phyloP scores from a whole-genome alignment of 2,329 filamentous ascomycete species.

The Exophiala viscosa region DNA sequence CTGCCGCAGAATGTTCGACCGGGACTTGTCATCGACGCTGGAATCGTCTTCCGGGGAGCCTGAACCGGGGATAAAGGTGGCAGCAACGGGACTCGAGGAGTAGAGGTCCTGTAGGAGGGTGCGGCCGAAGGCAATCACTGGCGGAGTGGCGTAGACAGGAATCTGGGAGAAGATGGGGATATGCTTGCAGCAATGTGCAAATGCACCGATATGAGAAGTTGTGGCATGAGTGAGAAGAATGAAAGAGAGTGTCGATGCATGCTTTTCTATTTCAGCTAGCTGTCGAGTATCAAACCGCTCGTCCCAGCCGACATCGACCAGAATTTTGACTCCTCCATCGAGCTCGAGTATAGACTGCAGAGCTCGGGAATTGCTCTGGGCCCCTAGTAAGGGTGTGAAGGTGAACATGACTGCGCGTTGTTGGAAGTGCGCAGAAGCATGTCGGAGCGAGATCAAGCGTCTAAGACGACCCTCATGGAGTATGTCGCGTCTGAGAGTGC shows the following conservation, averaged over 20 bases:
- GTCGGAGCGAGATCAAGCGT: neutral
- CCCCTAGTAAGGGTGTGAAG: slow-evolving; percentile 87
- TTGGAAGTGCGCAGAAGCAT: neutral
- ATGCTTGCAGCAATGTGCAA: slow-evolving; percentile 94
- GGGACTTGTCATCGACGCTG: slow-evolving; percentile 47
- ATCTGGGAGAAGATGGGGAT: slow-evolving; percentile 88
- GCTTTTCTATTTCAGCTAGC: slow-evolving; percentile 85
- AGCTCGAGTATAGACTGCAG: slow-evolving; percentile 96
- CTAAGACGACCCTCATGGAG: neutral
- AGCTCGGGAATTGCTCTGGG: slow-evolving; percentile 72
- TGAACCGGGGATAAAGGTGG: slow-evolving; percentile 68
- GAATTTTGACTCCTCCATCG: slow-evolving; percentile 91
- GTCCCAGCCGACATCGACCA: slow-evolving; percentile 95
- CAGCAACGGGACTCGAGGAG: slow-evolving; percentile 79
- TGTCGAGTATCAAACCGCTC: slow-evolving; percentile 79
- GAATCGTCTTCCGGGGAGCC: slow-evolving; percentile 30
- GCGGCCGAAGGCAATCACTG: slow-evolving; percentile 87
- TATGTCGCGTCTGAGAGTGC: neutral
- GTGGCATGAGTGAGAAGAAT: slow-evolving; percentile 95
- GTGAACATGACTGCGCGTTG: slow-evolving; percentile 69
- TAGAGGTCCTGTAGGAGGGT: slow-evolving; percentile 91
- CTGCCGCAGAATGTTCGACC: slow-evolving; percentile 55
- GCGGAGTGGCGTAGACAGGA: slow-evolving; percentile 88
- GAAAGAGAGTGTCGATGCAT: slow-evolving; percentile 85
- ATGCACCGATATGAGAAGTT: slow-evolving; percentile 84